phyloP scores from a whole-genome alignment of 805 yeast species.

The Ogataea kodamae region DNA sequence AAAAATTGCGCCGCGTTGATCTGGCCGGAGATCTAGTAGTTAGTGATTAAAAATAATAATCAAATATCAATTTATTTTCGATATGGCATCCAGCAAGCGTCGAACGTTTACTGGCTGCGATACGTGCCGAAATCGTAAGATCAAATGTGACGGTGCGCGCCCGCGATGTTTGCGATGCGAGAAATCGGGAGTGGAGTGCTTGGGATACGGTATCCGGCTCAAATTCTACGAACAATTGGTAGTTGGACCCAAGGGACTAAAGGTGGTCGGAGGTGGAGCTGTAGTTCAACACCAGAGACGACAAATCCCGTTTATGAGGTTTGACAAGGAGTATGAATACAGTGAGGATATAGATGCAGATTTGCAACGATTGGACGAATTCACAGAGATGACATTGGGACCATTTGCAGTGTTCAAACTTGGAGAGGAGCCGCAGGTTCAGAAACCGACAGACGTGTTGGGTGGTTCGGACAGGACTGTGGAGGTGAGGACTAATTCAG shows the following conservation, averaged over 20 bases:
- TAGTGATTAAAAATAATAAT: slow-evolving; percentile 13
- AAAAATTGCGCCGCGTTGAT: slow-evolving; percentile 19
- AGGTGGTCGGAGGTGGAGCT: slow-evolving; percentile 6
- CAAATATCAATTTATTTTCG: not conserved
- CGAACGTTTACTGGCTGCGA: slow-evolving; percentile 50
- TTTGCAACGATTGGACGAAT: slow-evolving; percentile 27
- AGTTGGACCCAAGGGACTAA: slow-evolving; percentile 25
- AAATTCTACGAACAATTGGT: slow-evolving; percentile 45
- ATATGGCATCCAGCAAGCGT: slow-evolving; percentile 9
- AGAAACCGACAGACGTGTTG: not conserved
- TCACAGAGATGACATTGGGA: slow-evolving; percentile 31
- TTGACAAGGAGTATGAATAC: slow-evolving; percentile 38
- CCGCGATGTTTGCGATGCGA: slow-evolving; percentile 47
- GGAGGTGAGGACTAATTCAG: not conserved
- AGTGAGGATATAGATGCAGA: slow-evolving; percentile 38
- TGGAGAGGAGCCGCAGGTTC: not conserved
- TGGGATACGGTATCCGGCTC: slow-evolving; percentile 47
- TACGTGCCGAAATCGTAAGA: slow-evolving; percentile 51
- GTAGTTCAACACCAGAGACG: slow-evolving; percentile 37
- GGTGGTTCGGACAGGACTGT: not conserved
- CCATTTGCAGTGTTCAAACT: slow-evolving; percentile 29
- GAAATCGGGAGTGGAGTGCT: slow-evolving; percentile 43
- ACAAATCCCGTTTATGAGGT: slow-evolving; percentile 41
- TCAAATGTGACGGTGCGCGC: slow-evolving; percentile 47
- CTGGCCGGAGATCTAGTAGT: slow-evolving; percentile 18